Percentiles rank a stretch among this genome's conserved stretches.
Conservation (phyloP, 2,329 filamentous ascomycete genomes). For the Epichloe gansuensis region DNA sequence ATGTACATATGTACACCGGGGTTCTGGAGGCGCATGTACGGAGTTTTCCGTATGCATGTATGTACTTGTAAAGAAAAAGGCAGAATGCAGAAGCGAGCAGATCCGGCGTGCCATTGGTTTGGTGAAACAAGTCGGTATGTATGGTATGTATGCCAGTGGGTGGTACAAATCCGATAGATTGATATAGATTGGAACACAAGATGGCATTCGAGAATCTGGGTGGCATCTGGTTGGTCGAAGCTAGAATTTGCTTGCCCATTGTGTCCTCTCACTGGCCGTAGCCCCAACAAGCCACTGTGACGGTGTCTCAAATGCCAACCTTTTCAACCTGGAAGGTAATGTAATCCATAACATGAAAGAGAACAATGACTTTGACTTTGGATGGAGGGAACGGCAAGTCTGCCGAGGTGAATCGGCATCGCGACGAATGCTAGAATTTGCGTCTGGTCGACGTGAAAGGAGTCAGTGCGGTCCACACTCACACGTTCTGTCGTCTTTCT, state of each 20-base stretch:
- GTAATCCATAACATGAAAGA: too few species aligned
- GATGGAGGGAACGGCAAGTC: too few species aligned
- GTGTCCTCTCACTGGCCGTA: not conserved
- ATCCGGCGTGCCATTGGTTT: constrained; percentile 1
- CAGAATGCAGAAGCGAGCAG: not conserved
- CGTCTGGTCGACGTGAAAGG: too few species aligned
- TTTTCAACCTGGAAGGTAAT: not conserved
- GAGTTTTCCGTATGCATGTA: not conserved
- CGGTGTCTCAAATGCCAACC: not conserved
- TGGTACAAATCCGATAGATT: not conserved
- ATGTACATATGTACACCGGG: too few species aligned
- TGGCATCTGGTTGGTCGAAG: not conserved
- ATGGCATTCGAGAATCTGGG: not conserved
- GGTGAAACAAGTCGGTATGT: not conserved
- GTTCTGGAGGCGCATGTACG: too few species aligned
- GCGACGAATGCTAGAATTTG: too few species aligned
- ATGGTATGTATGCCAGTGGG: not conserved
- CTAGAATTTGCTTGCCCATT: not conserved
- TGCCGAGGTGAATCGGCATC: too few species aligned
- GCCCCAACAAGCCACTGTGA: not conserved
- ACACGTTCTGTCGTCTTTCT: too few species aligned
- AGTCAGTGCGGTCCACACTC: too few species aligned
- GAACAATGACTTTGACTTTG: too few species aligned
- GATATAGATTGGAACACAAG: not conserved
- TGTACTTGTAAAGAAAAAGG: not conserved